Evolutionary conservation across 2,329 filamentous ascomycete genomes (phyloP), one percentile per base, ranked within the genome.

Genomic region (Tolypocladium ovalisporum): DNA sequence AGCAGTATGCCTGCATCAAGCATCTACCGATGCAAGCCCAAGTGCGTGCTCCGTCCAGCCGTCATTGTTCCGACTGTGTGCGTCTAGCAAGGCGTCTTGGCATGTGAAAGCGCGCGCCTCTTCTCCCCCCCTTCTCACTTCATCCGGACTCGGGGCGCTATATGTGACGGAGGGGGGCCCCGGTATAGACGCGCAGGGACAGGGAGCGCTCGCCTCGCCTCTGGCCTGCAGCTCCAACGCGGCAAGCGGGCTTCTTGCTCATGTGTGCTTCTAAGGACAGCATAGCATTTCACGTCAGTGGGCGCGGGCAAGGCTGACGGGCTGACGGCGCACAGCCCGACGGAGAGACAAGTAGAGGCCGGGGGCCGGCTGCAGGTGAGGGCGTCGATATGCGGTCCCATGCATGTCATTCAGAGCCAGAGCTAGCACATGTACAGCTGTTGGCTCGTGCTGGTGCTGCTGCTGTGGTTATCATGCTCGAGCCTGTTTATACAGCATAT

Each of bases 361-460:
- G 13, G 36, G 36, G 39, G n/a, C 63, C 66, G 4, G 65, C 68
- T 34, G 58, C 29, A 62, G 62, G 62, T 19, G 61, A 63, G 37
- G 65, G 60, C 51, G 55, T 55, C 12, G 66, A 68, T 49, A 67
- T 63, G 19, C 60, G 53, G 39, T 57, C 64, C n/a, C 13, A 53
- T 53, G 34, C 51, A 53, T 53, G 52, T 39, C 52, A 29, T n/a
- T n/a, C 52, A 53, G 34, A 29, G 22, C 22, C 27, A 27, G 52
- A 29, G n/a, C 24, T 17, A 3, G 5, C 32, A 34, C 24, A 29
- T 19, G 19, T 7, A 9, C 19, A 17, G 24, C 42, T 47, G 13
- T 29, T 19, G 3, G 22, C 40, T 22, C n/a, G 40, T 22, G 40
- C 40, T 42, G 40, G n/a, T 42, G 39, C 37, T 29, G 40, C 40